Base-by-base conservation (phyloP, 2,329 filamentous ascomycete genomes). In the Alternaria brassicae region DNA sequence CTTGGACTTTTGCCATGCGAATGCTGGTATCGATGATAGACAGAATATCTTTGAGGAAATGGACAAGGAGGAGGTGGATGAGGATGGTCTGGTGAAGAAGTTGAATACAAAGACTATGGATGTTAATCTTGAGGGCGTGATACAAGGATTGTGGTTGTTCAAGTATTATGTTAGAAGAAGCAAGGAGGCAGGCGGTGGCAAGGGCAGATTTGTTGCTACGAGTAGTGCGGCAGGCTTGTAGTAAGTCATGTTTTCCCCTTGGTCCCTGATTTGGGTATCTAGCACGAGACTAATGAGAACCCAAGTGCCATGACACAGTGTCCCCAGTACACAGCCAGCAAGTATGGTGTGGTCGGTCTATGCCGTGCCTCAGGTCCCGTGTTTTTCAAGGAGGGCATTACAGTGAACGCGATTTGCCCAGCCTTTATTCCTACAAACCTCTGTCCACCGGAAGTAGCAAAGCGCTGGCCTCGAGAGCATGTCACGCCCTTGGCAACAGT, bases 131-230 rank as follows among this genome's bases (percentile, higher is more conserved):
- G 72, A 77, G 50, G 79, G 72, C 6, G 76, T 79, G 2, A 69
- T 81, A 21, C 78, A 81, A 62, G 79, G 78, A 7, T 63, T 79
- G n/a, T 78, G 79, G 71, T 55, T 81, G 40, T 80, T 78, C 52
- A 77, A 76, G 56, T 78, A 81, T 63, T 81, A 80, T 66, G 76
- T 79, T 12, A 61, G 75, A 45, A 70, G 75, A 60, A 80, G 80
- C 53, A 69, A 65, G 40, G 72, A 61, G 45, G 67, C 63, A 3
- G 76, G 77, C 13, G 78, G 78, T 10, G 68, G 70, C 10, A 74
- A 69, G 58, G 73, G 70, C 6, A 76, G 72, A 40, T 78, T 82
- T 41, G 76, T 80, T 23, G 72, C 79, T 19, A 81, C 80, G 36
- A 75, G 72, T 45, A 77, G 72, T 54, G 62, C 71, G 17, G 77